Evolutionary conservation across 2,329 filamentous ascomycete genomes (phyloP).

Genomic region (Onygena corvina): DNA sequence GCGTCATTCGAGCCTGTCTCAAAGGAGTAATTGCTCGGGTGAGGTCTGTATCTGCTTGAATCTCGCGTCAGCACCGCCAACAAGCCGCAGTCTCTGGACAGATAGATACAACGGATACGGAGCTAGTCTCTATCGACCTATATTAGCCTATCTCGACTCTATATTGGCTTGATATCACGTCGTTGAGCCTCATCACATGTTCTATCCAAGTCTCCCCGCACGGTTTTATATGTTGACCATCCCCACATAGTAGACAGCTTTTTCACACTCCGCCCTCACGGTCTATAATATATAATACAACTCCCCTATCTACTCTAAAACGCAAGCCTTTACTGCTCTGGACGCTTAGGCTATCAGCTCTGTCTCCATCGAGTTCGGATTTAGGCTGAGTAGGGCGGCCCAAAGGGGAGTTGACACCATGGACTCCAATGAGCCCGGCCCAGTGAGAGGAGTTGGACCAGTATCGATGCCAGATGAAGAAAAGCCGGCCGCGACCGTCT

Average conservation of each 20-base stretch:
- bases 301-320: too few relatives aligned
- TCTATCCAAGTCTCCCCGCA: not conserved
- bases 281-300: not conserved
- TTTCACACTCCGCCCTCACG: not conserved
- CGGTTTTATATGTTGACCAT: not conserved
- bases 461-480: slow-evolving; percentile 63
- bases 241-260: not conserved
- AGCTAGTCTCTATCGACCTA: not conserved
- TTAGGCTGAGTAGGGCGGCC: not conserved
- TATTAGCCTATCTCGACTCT: not conserved
- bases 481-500: slow-evolving; percentile 81
- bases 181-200: slow-evolving; percentile 4
- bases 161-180: not conserved
- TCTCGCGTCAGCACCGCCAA: too few relatives aligned
- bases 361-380: not conserved
- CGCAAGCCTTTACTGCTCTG: not conserved
- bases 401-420: slow-evolving; percentile 6
- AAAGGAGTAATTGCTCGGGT: not conserved
- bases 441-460: slow-evolving; percentile 54
- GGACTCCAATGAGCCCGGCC: slow-evolving; percentile 9
- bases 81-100: too few relatives aligned
- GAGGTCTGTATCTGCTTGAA: too few relatives aligned
- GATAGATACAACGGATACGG: not conserved
- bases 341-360: not conserved
- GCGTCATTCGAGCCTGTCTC: too few relatives aligned